Evolutionary conservation across 2,329 filamentous ascomycete species (phyloP).

Genomic region (Botrytis sinoallii): DNA sequence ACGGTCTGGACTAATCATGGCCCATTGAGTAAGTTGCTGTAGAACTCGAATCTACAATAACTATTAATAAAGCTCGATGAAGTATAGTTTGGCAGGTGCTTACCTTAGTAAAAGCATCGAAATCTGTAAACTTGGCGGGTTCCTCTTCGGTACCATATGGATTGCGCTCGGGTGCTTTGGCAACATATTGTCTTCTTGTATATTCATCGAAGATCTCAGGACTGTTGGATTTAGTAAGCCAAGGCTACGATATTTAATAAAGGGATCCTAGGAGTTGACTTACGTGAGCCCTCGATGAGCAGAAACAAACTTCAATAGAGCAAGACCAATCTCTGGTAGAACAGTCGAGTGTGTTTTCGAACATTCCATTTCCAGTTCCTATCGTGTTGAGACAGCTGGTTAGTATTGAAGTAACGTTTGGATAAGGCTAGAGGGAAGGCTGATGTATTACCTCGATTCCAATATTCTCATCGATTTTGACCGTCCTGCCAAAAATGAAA

Average conservation of each 20-base stretch:
- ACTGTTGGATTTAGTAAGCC: slow-evolving; percentile 46
- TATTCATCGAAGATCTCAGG: slow-evolving; percentile 91
- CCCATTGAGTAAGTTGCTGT: slow-evolving; percentile 86
- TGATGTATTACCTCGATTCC: slow-evolving; percentile 74
- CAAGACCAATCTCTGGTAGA: slow-evolving; percentile 77
- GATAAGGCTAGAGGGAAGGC: slow-evolving; percentile 15
- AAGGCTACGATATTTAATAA: not conserved
- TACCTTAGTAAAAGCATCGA: slow-evolving; percentile 80
- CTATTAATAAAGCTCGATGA: slow-evolving; percentile 33
- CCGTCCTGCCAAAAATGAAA: slow-evolving; percentile 79
- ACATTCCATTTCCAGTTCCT: slow-evolving; percentile 90
- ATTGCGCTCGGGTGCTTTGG: slow-evolving; percentile 76
- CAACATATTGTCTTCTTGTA: slow-evolving; percentile 79
- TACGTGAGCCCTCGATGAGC: slow-evolving; percentile 91
- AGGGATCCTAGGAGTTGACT: slow-evolving; percentile 39
- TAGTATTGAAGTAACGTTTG: not conserved
- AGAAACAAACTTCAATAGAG: slow-evolving; percentile 87
- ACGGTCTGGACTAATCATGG: slow-evolving; percentile 80
- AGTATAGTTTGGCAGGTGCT: slow-evolving; percentile 42
- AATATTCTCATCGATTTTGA: slow-evolving; percentile 86
- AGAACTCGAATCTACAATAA: slow-evolving; percentile 63
- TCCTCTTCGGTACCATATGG: slow-evolving; percentile 79
- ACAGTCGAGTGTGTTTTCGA: slow-evolving; percentile 73
- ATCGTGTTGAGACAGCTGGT: slow-evolving; percentile 25
- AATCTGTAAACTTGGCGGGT: slow-evolving; percentile 71